Evolutionary conservation across 805 yeast genomes (phyloP).

Genomic region (Teunomyces cretensis): DNA sequence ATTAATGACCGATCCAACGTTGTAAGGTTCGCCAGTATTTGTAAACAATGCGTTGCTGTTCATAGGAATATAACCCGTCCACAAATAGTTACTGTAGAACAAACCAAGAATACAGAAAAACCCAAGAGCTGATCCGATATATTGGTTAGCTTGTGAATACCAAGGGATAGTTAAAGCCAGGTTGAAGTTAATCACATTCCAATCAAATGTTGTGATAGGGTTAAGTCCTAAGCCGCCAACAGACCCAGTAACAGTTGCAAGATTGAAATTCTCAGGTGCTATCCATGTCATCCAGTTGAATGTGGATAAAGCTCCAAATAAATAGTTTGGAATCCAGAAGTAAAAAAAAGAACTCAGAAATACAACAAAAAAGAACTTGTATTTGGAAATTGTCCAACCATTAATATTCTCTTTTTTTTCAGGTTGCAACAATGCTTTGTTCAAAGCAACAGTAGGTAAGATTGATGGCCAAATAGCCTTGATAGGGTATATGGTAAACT

Average conservation of each 20-base stretch:
- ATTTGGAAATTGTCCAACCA: constrained; percentile 32
- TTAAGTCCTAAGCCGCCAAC: constrained; percentile 32
- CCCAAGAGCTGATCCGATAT: constrained; percentile 22
- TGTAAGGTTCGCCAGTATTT: constrained; percentile 23
- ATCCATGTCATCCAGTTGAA: constrained; percentile 64
- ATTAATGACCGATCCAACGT: constrained; percentile 12
- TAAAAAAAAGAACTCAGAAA: constrained; percentile 21
- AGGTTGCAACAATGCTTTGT: constrained; percentile 22
- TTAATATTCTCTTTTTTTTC: constrained; percentile 27
- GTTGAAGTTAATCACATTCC: constrained; percentile 19
- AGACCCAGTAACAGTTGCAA: constrained; percentile 50
- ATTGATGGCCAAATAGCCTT: constrained; percentile 52
- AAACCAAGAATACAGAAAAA: constrained; percentile 26
- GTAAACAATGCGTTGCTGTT: constrained; percentile 21
- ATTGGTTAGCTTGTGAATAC: constrained; percentile 22
- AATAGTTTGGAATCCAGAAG: constrained; percentile 45
- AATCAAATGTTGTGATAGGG: constrained; percentile 31
- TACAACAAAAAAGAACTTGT: constrained; percentile 16
- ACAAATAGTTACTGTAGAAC: constrained; percentile 26
- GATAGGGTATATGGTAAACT: constrained; percentile 47
- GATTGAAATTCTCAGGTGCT: constrained; percentile 46
- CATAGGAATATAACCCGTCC: constrained; percentile 30
- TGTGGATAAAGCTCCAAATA: constrained; percentile 41
- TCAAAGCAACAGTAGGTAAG: constrained; percentile 29
- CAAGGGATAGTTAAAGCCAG: constrained; percentile 21